These are phyloP conservation scores for Breynia disticha DNA, from an alignment of 441 rosid genomes.

Conservation along the genomic window DNA sequence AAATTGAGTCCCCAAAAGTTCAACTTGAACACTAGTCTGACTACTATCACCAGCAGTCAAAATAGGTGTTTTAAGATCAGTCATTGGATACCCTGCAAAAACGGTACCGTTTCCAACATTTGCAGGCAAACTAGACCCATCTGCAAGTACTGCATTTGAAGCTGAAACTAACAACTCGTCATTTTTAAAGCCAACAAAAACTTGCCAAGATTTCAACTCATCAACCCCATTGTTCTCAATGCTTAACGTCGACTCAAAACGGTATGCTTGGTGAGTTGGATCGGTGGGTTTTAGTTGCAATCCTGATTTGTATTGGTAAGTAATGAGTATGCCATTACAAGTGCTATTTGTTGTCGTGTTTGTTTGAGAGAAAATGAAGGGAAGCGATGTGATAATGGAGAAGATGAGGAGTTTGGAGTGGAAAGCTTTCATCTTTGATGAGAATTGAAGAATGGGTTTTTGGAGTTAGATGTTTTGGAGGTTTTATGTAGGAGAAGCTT, in stretches of 20 bases:
- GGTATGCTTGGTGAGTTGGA: conserved; percentile 54
- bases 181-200: conserved; percentile 57
- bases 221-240: conserved; percentile 63
- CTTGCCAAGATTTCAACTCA: conserved; percentile 69
- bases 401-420: conserved; percentile 12
- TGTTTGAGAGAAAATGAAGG: conserved; percentile 31
- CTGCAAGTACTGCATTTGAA: conserved; percentile 54
- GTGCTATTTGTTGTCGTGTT: conserved; percentile 13
- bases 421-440: neutral
- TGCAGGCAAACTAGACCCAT: conserved; percentile 55
- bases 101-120: conserved; percentile 65
- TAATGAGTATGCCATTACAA: conserved; percentile 67
- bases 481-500: neutral
- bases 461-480: no score
- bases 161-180: conserved; percentile 70
- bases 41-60: conserved; percentile 77
- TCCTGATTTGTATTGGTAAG: conserved; percentile 45
- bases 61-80: conserved; percentile 80
- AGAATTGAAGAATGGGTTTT: neutral
- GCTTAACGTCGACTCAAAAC: conserved; percentile 65
- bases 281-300: conserved; percentile 48
- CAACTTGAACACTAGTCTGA: conserved; percentile 67
- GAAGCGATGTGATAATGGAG: conserved; percentile 14
- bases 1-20: conserved; percentile 81
- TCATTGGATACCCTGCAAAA: conserved; percentile 66